Conservation (phyloP, 2,329 filamentous ascomycete species). For the Colletotrichum incanum region DNA sequence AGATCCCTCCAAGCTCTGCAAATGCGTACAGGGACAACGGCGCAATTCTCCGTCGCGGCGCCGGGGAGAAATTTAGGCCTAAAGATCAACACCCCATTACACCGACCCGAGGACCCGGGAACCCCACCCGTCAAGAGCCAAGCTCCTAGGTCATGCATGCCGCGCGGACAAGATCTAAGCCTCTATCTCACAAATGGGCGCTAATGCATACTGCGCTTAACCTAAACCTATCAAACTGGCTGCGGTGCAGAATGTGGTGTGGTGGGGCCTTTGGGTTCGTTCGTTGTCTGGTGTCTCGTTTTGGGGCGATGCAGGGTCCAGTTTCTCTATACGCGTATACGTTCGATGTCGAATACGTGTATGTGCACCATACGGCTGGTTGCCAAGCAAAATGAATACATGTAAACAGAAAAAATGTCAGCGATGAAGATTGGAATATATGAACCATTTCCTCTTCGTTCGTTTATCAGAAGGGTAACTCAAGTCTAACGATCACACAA, state of each 20-base stretch:
- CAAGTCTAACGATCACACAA: not conserved
- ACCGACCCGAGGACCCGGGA: not conserved
- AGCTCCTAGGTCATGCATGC: slow-evolving; percentile 2
- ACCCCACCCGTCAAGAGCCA: not conserved
- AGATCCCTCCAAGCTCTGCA: not conserved
- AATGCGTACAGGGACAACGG: not conserved
- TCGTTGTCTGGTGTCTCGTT: not conserved
- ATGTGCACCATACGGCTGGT: not conserved
- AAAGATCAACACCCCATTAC: not conserved
- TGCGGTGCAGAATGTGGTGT: not conserved
- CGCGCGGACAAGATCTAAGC: slow-evolving; percentile 1
- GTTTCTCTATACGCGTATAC: slow-evolving; percentile 6
- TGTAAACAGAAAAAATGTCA: slow-evolving; percentile 4
- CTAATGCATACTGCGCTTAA: not conserved
- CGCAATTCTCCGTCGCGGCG: not conserved
- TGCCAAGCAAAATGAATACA: slow-evolving; percentile 1
- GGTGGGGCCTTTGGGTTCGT: not conserved
- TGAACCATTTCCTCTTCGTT: too few relatives aligned
- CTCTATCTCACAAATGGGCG: not conserved
- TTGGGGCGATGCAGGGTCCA: slow-evolving; percentile 3
- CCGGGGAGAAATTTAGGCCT: not conserved
- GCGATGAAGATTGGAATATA: not conserved
- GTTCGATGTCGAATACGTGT: not conserved
- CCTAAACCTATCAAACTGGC: not conserved
- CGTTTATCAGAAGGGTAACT: not conserved